phyloP scores from a whole-genome alignment of 306 rosid genomes.

The Begonia loranthoides region DNA sequence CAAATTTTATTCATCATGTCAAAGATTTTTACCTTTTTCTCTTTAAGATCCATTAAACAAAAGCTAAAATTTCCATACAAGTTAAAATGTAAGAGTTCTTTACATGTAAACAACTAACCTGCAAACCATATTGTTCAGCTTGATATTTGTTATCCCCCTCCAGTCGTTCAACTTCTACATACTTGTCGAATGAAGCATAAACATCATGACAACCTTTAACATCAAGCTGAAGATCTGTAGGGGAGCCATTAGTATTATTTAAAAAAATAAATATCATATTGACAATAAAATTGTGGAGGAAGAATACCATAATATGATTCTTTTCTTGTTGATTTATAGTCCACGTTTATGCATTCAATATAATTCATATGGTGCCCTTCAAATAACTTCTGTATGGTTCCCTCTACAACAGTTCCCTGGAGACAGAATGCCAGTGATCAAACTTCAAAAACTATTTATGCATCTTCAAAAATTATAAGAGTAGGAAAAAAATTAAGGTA shows the following conservation, averaged over 20 bases:
- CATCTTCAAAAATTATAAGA: constrained; percentile 4
- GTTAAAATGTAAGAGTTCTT: no score
- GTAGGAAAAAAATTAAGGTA: background rate
- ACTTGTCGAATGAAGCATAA: constrained; percentile 95
- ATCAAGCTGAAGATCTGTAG: constrained; percentile 94
- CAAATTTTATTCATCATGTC: no score
- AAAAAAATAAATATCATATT: no score
- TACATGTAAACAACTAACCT: constrained; percentile 32
- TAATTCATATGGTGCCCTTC: constrained; percentile 99
- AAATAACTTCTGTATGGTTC: constrained; percentile 91
- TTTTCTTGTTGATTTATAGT: constrained; percentile 94
- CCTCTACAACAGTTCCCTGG: constrained; percentile 99
- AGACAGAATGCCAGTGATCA: background rate
- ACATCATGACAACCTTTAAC: constrained; percentile 97
- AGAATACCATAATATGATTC: constrained; percentile 92
- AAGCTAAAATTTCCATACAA: no score
- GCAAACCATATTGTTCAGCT: constrained; percentile 91
- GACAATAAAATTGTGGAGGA: no score
- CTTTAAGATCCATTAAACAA: no score
- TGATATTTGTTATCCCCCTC: constrained; percentile 98
- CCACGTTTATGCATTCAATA: constrained; percentile 98
- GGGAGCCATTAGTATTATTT: background rate
- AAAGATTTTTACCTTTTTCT: no score
- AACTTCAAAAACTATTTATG: background rate
- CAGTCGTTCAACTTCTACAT: constrained; percentile 94